Conservation (phyloP, 1,284 basidiomycete genomes). For the Fomitiporia mediterranea region DNA sequence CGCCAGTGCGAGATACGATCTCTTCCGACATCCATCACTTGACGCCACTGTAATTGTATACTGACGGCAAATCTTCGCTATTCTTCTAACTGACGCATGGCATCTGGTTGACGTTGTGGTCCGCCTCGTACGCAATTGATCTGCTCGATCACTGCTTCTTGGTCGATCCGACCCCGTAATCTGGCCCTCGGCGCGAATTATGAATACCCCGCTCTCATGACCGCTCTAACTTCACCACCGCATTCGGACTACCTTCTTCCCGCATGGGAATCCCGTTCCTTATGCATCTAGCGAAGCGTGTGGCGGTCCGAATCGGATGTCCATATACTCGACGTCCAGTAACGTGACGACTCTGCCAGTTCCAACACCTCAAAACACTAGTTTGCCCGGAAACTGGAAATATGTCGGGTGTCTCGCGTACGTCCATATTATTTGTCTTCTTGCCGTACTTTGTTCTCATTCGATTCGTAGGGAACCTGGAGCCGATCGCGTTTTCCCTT, state of each 20-base stretch:
- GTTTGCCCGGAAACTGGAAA: constrained; percentile 55
- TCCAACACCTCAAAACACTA: constrained; percentile 48
- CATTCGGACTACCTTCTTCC: neutral
- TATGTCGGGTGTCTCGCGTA: constrained; percentile 67
- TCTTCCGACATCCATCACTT: too few relatives aligned
- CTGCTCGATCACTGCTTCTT: neutral
- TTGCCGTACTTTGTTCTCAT: neutral
- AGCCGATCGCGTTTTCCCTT: constrained; percentile 46
- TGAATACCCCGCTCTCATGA: neutral
- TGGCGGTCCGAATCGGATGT: constrained; percentile 65
- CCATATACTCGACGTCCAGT: constrained; percentile 54
- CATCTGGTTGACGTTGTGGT: neutral
- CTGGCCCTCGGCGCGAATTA: neutral
- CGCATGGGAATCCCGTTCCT: neutral
- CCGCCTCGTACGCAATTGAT: neutral
- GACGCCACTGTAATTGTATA: neutral
- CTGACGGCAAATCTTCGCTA: neutral
- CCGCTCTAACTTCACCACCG: neutral
- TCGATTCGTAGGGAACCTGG: constrained; percentile 36
- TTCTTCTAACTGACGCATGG: neutral
- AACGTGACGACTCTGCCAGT: constrained; percentile 53
- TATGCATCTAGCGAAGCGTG: constrained; percentile 51
- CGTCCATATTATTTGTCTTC: constrained; percentile 4
- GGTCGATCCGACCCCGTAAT: neutral
- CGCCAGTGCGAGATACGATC: too few relatives aligned